phyloP scores from a whole-genome alignment of 2,329 filamentous ascomycete species.

The Alternaria longipes region DNA sequence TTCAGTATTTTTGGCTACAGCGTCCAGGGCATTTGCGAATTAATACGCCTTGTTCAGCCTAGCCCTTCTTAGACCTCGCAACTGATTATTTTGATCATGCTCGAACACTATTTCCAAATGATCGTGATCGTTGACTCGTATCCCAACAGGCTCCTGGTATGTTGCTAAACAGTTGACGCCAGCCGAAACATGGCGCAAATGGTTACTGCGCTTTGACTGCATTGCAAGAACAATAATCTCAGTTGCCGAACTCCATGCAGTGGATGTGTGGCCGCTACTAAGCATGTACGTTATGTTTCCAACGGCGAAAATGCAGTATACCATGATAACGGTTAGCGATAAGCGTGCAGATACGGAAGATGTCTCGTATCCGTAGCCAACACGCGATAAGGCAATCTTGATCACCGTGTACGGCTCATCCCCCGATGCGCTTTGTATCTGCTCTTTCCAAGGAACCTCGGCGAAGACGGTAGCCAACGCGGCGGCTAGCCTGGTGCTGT shows the following conservation, averaged over 20 bases:
- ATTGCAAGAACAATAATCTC: constrained; percentile 27
- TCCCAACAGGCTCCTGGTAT: constrained; percentile 19
- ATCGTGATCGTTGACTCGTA: constrained; percentile 14
- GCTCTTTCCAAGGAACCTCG: neutral
- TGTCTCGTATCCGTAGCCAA: constrained; percentile 16
- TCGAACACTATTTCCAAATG: neutral
- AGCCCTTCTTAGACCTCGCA: neutral
- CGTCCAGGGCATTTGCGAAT: rapidly evolving
- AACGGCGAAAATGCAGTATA: constrained; percentile 18
- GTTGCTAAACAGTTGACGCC: constrained; percentile 23
- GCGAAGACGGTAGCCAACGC: neutral
- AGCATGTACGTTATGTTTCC: constrained; percentile 20
- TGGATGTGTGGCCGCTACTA: constrained; percentile 19
- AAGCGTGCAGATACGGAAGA: constrained; percentile 4
- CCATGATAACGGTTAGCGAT: constrained; percentile 7
- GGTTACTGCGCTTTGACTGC: constrained; percentile 20
- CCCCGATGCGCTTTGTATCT: neutral
- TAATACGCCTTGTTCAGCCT: neutral
- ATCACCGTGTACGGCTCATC: neutral
- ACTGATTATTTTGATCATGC: neutral
- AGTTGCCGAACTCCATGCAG: constrained; percentile 24
- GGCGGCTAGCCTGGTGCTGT: neutral
- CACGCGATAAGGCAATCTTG: neutral
- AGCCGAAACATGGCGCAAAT: constrained; percentile 14
- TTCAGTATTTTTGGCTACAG: no score